phyloP scores from a whole-genome alignment of 1,284 basidiomycete species.

The Moesziomyces parantarcticus region DNA sequence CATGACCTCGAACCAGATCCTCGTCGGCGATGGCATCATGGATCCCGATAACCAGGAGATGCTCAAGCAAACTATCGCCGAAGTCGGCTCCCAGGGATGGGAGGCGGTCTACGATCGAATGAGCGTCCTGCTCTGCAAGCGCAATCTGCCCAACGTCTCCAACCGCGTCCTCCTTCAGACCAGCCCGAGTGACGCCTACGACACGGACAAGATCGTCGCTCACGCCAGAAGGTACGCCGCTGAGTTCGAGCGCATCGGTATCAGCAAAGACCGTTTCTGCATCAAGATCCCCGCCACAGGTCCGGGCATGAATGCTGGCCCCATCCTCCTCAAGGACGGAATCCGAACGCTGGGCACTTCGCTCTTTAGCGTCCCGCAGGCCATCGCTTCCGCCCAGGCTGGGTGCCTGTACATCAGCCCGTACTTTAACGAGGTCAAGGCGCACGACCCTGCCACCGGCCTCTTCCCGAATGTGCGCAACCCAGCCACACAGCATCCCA shows the following conservation, averaged over 20 bases:
- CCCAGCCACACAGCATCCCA: slow-evolving; percentile 37
- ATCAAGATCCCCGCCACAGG: slow-evolving; percentile 41
- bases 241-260: slow-evolving; percentile 40
- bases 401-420: slow-evolving; percentile 63
- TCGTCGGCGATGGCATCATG: slow-evolving; percentile 31
- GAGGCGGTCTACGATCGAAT: slow-evolving; percentile 27
- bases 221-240: slow-evolving; percentile 38
- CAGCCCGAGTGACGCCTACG: slow-evolving; percentile 36
- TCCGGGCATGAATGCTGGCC: slow-evolving; percentile 53
- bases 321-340: slow-evolving; percentile 52
- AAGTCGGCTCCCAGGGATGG: slow-evolving; percentile 29
- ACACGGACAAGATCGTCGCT: slow-evolving; percentile 35
- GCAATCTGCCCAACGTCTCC: slow-evolving; percentile 36
- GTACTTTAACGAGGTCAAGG: slow-evolving; percentile 62
- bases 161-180: slow-evolving; percentile 47
- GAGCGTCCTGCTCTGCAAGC: slow-evolving; percentile 17
- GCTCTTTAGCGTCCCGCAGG: slow-evolving; percentile 63
- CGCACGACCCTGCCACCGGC: slow-evolving; percentile 30
- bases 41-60: slow-evolving; percentile 29
- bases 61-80: slow-evolving; percentile 25
- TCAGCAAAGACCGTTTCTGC: slow-evolving; percentile 15
- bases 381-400: slow-evolving; percentile 63
- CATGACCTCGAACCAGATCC: slow-evolving; percentile 45
- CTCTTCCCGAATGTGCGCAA: slow-evolving; percentile 35
- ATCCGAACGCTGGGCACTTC: slow-evolving; percentile 65